These are phyloP conservation scores for Sapria himalayana DNA, from an alignment of 345 rosid genomes.

Conservation along the genomic window DNA sequence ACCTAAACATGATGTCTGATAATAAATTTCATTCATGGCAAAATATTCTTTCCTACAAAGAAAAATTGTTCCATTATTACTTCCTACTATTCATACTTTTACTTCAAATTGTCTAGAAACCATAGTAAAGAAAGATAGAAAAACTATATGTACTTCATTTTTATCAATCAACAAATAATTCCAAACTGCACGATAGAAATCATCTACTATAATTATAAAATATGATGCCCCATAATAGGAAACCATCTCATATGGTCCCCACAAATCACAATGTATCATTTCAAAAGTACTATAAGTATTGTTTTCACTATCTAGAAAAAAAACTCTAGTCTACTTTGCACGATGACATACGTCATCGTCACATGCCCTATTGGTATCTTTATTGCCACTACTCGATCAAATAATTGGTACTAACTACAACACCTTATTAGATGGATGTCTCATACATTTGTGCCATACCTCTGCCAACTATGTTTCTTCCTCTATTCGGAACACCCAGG, in stretches of 20 bases:
- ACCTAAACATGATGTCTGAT: neutral
- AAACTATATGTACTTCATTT: neutral
- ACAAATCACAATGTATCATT: constrained; percentile 11
- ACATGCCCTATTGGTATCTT: neutral
- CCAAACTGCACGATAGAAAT: constrained; percentile 5
- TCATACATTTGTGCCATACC: constrained; percentile 4
- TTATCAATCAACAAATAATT: constrained; percentile 8
- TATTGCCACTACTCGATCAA: neutral
- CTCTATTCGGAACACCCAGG: neutral
- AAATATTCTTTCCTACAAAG: neutral
- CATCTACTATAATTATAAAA: constrained; percentile 11
- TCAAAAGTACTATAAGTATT: constrained; percentile 5
- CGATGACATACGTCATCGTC: constrained; percentile 2
- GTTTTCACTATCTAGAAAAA: neutral
- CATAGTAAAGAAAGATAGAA: neutral
- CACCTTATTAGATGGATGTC: neutral
- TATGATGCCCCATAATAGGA: neutral
- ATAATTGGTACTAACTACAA: neutral
- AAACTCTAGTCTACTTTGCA: constrained; percentile 6
- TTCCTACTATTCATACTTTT: neutral
- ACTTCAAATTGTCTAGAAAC: neutral
- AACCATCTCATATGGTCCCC: constrained; percentile 2
- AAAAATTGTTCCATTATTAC: constrained; percentile 7
- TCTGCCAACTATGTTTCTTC: neutral
- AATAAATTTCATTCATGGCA: neutral